phyloP scores from a whole-genome alignment of 306 rosid species.

The Fagus sylvatica region DNA sequence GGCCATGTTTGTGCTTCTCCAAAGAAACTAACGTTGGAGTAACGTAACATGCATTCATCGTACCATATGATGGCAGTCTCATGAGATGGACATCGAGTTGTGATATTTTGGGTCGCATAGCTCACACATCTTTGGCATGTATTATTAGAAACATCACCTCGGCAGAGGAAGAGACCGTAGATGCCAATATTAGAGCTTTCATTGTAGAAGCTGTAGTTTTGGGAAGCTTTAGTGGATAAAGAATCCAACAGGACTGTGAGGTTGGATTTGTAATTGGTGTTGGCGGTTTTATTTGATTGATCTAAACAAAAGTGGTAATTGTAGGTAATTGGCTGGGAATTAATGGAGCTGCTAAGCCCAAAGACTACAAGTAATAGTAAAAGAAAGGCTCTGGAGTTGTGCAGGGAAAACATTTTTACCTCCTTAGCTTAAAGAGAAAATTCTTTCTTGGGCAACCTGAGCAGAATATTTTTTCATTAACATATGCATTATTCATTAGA shows the following conservation, averaged over 20 bases:
- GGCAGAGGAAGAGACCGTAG: slow-evolving; percentile 2
- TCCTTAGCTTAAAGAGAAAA: neutral
- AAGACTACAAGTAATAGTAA: neutral
- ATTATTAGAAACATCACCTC: neutral
- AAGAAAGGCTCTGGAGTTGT: neutral
- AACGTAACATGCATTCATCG: slow-evolving; percentile 31
- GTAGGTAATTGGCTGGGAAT: neutral
- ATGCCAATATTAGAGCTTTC: neutral
- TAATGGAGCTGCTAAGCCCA: neutral
- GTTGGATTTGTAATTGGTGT: neutral
- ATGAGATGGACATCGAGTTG: neutral
- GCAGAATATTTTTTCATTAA: too few relatives aligned
- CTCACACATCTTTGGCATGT: neutral
- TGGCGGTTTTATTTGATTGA: neutral
- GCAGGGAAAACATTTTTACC: neutral
- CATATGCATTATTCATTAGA: too few relatives aligned
- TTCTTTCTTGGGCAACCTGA: neutral
- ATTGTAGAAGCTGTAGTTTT: neutral
- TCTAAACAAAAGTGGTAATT: neutral
- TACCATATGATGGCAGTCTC: slow-evolving; percentile 12
- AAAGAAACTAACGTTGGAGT: slow-evolving; percentile 2
- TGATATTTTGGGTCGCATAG: neutral
- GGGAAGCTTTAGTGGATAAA: neutral
- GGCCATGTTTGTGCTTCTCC: neutral
- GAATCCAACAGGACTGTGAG: neutral